These are phyloP conservation scores for Cryptomeria japonica DNA, from an alignment of 75 land plant genomes.

Conservation along the genomic window DNA sequence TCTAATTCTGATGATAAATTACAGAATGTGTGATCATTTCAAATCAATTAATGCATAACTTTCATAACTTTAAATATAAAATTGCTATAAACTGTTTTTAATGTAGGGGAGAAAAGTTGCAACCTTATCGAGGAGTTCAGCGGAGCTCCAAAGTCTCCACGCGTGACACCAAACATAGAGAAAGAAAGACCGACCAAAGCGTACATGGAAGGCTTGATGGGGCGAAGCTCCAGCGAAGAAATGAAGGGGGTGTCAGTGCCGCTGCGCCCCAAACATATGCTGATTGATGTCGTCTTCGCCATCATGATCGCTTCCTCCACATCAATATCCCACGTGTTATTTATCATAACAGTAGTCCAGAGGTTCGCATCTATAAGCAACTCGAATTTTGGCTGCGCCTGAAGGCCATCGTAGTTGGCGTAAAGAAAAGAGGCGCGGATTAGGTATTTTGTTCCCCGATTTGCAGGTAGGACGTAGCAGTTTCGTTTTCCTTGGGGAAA, in stretches of 20 bases:
- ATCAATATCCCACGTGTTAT: too few species aligned
- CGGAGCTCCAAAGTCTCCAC: neutral
- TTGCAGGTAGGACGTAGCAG: neutral
- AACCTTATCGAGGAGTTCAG: neutral
- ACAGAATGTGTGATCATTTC: too few species aligned
- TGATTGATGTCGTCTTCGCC: neutral
- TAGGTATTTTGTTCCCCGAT: neutral
- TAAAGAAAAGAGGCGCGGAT: too few species aligned
- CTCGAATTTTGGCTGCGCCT: neutral
- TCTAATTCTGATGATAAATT: too few species aligned
- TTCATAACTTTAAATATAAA: too few species aligned
- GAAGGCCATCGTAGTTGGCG: too few species aligned
- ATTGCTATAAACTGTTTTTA: too few species aligned
- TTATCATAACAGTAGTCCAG: neutral
- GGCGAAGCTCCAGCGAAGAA: neutral
- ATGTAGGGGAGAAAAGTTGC: neutral
- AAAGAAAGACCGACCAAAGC: neutral
- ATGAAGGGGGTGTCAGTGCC: neutral
- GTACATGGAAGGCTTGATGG: neutral
- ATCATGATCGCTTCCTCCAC: neutral
- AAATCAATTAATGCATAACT: too few species aligned
- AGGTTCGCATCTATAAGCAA: neutral
- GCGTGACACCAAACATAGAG: neutral
- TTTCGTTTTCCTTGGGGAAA: neutral
- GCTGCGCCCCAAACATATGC: neutral